phyloP scores from a whole-genome alignment of 78 protist genomes.

The Isochrysis galbana region DNA sequence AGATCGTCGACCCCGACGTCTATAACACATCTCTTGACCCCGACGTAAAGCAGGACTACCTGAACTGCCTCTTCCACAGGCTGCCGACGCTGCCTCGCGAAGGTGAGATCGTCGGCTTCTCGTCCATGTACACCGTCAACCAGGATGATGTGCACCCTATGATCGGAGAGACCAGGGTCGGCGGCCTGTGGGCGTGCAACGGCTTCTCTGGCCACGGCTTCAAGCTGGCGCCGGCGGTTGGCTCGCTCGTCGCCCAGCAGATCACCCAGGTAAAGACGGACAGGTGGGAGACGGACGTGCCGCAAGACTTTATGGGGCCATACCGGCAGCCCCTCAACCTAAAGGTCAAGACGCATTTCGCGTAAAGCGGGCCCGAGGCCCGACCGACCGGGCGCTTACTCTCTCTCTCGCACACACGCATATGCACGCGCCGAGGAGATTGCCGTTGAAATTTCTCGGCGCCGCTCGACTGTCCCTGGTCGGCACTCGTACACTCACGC shows the following conservation, averaged over 20 bases:
- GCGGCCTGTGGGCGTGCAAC: slow-evolving; percentile 27
- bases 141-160: slow-evolving; percentile 39
- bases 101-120: slow-evolving; percentile 17
- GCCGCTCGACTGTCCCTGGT: too few relatives aligned
- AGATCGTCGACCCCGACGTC: slow-evolving; percentile 28
- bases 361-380: too few relatives aligned
- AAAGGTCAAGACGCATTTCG: slow-evolving; percentile 29
- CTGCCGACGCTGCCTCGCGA: slow-evolving; percentile 7
- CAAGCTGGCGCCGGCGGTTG: slow-evolving; percentile 37
- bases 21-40: neutral
- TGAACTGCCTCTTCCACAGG: slow-evolving; percentile 15
- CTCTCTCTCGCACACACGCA: too few relatives aligned
- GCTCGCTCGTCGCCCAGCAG: slow-evolving; percentile 24
- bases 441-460: too few relatives aligned
- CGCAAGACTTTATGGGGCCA: slow-evolving; percentile 2
- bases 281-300: neutral
- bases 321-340: slow-evolving; percentile 13
- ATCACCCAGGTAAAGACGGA: neutral
- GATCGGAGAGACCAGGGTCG: slow-evolving; percentile 10
- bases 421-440: too few relatives aligned
- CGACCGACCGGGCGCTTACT: too few relatives aligned
- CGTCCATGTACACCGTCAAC: slow-evolving; percentile 31
- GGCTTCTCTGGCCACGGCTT: slow-evolving; percentile 47
- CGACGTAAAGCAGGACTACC: slow-evolving; percentile 23
- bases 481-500: too few relatives aligned